phyloP scores from a whole-genome alignment of 2,329 filamentous ascomycete genomes.

The Didymella pinodella region DNA sequence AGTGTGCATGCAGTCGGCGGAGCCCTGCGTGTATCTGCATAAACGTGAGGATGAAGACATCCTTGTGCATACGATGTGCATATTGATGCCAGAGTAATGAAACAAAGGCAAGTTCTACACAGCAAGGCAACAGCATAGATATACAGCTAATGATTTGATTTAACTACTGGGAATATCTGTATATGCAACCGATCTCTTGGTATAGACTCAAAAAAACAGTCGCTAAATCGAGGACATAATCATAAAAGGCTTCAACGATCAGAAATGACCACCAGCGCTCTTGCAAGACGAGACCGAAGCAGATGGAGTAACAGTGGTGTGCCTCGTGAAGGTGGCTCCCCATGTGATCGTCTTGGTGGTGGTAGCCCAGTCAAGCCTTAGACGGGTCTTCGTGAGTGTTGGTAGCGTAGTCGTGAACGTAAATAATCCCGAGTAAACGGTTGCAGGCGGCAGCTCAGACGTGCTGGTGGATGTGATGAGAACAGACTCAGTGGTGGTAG shows the following conservation, averaged over 20 bases:
- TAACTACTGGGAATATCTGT: slow-evolving; percentile 1
- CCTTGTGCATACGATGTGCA: slow-evolving; percentile 3
- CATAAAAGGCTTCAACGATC: background rate
- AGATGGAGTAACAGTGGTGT: slow-evolving; percentile 48
- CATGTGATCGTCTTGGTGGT: slow-evolving; percentile 48
- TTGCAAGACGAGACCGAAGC: slow-evolving; percentile 48
- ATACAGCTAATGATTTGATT: background rate
- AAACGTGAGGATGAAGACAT: background rate
- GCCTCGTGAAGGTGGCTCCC: slow-evolving; percentile 45
- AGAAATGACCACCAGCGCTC: slow-evolving; percentile 43
- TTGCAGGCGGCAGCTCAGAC: slow-evolving; percentile 46
- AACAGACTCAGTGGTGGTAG: slow-evolving; percentile 41
- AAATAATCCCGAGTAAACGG: slow-evolving; percentile 46
- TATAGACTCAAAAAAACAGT: background rate
- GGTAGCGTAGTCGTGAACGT: slow-evolving; percentile 48
- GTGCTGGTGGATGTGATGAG: slow-evolving; percentile 36
- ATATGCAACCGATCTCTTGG: slow-evolving; percentile 1
- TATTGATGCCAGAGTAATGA: background rate
- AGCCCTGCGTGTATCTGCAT: slow-evolving; percentile 1
- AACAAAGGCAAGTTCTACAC: background rate
- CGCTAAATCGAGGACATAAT: slow-evolving; percentile 1
- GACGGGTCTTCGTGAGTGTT: slow-evolving; percentile 46
- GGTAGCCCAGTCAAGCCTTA: slow-evolving; percentile 31
- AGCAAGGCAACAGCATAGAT: background rate
- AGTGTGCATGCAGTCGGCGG: background rate